Conservation (phyloP, 2,329 filamentous ascomycete species). For the Piedraia hortae region DNA sequence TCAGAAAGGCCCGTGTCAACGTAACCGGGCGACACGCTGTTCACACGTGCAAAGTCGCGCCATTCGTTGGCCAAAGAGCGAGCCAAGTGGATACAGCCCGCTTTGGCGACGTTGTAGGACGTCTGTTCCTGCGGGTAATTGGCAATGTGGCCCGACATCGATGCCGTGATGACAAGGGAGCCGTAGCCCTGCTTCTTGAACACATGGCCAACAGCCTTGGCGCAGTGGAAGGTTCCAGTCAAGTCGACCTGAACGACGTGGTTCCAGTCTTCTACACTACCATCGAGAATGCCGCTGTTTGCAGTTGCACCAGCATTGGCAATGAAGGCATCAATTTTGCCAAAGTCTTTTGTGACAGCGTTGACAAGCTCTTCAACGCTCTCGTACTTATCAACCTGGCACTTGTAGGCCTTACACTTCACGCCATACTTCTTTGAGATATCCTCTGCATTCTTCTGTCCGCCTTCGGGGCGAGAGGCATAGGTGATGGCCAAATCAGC, state of each 20-base stretch:
- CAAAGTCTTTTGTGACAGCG: slow-evolving; percentile 39
- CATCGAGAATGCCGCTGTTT: slow-evolving; percentile 39
- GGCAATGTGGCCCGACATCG: slow-evolving; percentile 57
- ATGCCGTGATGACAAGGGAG: slow-evolving; percentile 38
- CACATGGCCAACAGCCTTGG: slow-evolving; percentile 63
- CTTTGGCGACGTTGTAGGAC: slow-evolving; percentile 37
- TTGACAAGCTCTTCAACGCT: slow-evolving; percentile 28
- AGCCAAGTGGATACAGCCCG: slow-evolving; percentile 30
- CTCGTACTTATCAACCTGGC: slow-evolving; percentile 29
- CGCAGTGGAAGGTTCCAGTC: slow-evolving; percentile 63
- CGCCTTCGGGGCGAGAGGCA: slow-evolving; percentile 30
- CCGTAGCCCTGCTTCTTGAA: slow-evolving; percentile 38
- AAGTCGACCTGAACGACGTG: slow-evolving; percentile 65
- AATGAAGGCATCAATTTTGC: slow-evolving; percentile 38
- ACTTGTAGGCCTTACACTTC: slow-evolving; percentile 41
- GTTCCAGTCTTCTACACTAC: slow-evolving; percentile 42
- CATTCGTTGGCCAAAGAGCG: slow-evolving; percentile 40
- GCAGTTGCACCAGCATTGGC: slow-evolving; percentile 46
- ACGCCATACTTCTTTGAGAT: slow-evolving; percentile 31
- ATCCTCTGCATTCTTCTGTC: slow-evolving; percentile 37
- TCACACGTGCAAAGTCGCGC: slow-evolving; percentile 40
- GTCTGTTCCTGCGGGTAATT: slow-evolving; percentile 54
- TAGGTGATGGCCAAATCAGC: slow-evolving; percentile 41
- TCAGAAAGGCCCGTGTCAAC: slow-evolving; percentile 40
- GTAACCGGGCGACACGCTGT: slow-evolving; percentile 40